These are phyloP conservation scores for Mercurialis annua DNA, from an alignment of 345 rosid genomes.

Conservation along the genomic window DNA sequence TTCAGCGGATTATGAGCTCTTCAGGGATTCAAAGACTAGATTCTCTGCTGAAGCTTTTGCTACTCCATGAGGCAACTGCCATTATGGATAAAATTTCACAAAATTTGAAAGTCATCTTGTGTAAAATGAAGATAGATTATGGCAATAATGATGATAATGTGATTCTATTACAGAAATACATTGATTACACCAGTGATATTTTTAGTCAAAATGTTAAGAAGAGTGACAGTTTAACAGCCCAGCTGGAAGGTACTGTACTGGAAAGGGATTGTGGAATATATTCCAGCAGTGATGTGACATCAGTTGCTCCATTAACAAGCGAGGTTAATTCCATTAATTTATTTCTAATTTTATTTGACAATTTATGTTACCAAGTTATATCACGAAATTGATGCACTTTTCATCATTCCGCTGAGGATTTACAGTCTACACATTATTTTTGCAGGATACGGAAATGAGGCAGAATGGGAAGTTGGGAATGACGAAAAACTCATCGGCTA, in stretches of 20 bases:
- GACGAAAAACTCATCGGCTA: constrained; percentile 16
- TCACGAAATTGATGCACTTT: constrained; percentile 1
- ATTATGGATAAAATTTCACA: constrained; percentile 53
- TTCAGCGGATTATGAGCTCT: constrained; percentile 36
- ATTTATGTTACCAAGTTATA: not conserved
- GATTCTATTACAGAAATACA: constrained; percentile 37
- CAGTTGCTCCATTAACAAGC: constrained; percentile 28
- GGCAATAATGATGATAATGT: constrained; percentile 40
- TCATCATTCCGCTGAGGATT: not conserved
- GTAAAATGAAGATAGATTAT: constrained; percentile 31
- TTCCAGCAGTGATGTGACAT: constrained; percentile 28
- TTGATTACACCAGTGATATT: constrained; percentile 44
- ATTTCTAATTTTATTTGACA: not conserved
- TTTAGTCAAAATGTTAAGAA: constrained; percentile 32
- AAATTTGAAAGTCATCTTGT: constrained; percentile 46
- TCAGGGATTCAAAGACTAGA: constrained; percentile 65
- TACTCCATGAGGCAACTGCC: constrained; percentile 44
- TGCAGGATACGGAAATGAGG: constrained; percentile 49
- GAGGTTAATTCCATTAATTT: constrained; percentile 42
- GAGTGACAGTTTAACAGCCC: constrained; percentile 18
- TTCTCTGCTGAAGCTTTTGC: constrained; percentile 53
- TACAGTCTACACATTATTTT: constrained; percentile 1
- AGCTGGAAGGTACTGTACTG: constrained; percentile 20
- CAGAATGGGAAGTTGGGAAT: constrained; percentile 22
- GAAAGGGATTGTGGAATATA: constrained; percentile 32